Conservation (phyloP, 495 filamentous ascomycete species). For the Mytilinidion resinicola region DNA sequence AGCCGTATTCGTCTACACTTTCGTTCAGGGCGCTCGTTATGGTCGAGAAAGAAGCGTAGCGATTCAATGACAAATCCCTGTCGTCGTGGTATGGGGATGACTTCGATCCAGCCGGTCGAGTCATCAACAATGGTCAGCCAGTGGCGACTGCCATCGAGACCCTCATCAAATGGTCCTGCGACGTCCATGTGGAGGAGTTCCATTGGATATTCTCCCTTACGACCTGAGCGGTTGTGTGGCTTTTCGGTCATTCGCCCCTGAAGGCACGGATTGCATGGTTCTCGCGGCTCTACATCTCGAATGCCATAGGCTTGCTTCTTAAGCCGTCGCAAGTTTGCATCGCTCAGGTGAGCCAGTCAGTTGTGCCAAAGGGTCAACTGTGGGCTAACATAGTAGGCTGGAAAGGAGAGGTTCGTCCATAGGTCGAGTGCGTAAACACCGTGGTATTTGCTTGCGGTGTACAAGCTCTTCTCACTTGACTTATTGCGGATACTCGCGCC, state of each 20-base stretch:
- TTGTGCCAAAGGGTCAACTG: constrained; percentile 20
- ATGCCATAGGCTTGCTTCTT: constrained; percentile 18
- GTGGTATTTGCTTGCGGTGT: not conserved
- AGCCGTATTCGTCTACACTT: constrained; percentile 26
- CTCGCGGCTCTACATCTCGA: constrained; percentile 7
- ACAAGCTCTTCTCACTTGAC: not conserved
- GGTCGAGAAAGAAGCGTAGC: too few species aligned
- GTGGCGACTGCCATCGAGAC: constrained; percentile 24
- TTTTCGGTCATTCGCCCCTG: constrained; percentile 26
- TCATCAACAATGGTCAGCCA: constrained; percentile 29
- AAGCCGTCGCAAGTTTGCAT: constrained; percentile 8
- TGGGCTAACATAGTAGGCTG: constrained; percentile 22
- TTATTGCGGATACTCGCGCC: too few species aligned
- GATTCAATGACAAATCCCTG: constrained; percentile 13
- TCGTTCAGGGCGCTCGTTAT: constrained; percentile 24
- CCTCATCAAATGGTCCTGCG: constrained; percentile 25
- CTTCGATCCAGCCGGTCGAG: constrained; percentile 21
- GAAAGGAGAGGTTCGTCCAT: constrained; percentile 9
- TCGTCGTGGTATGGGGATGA: constrained; percentile 1
- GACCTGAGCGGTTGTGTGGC: constrained; percentile 11
- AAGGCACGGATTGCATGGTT: constrained; percentile 19
- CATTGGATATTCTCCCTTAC: constrained; percentile 25
- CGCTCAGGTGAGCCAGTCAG: constrained; percentile 16
- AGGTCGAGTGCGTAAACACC: constrained; percentile 2
- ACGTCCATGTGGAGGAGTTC: constrained; percentile 28